Base-by-base conservation (phyloP, 2,329 filamentous ascomycete genomes). In the Massarina eburnea region DNA sequence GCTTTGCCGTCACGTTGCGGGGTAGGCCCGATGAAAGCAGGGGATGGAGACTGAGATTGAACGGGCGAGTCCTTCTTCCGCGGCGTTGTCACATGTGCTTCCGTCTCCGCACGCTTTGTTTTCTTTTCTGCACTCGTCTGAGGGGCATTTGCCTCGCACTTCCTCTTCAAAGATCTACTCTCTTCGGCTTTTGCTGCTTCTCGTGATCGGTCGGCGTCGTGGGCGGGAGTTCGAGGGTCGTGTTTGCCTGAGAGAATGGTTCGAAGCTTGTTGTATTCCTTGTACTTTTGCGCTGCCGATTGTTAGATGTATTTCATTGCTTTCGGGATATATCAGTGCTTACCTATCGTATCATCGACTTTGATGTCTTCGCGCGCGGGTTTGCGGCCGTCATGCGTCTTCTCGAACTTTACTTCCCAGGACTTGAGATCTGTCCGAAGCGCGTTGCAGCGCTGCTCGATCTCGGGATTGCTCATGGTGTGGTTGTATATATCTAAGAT, bases 1-100 rank as follows among this genome's bases (percentile, higher is more conserved):
- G 91, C 84, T 17, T 82, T 81, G 21, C 89, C 89, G 64, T 92
- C 86, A 50, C 84, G 83, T 61, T 92, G 89, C 3, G 89, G 89
- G 10, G 89, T 94, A 1, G 89, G 89, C 2, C 87, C 88, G 49
- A 94, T 80, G 33, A 68, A 53, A 8, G 53, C 43, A 35, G 65
- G 66, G 51, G 67, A 59, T 18, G 63, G 63, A 3, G 66, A 68
- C 7, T 66, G 44, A 7, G 56, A 42, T 26, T 62, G 53, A 3
- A 41, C 41, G 14, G 46, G 45, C 21, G 49, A 45, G 20, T 30
- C n/a, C 27, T 30, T 30, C 27, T 30, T 30, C 27, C n/a, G 27
- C n/a, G 27, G 27, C 12, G 27, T 30, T 14, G 9, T 26, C 24
- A 26, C n/a, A 14, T 30, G 27, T 22, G 35, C 19, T 14, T 26